Base-by-base conservation (phyloP, 257 asterid genomes). In the Gynochthodes officinalis region DNA sequence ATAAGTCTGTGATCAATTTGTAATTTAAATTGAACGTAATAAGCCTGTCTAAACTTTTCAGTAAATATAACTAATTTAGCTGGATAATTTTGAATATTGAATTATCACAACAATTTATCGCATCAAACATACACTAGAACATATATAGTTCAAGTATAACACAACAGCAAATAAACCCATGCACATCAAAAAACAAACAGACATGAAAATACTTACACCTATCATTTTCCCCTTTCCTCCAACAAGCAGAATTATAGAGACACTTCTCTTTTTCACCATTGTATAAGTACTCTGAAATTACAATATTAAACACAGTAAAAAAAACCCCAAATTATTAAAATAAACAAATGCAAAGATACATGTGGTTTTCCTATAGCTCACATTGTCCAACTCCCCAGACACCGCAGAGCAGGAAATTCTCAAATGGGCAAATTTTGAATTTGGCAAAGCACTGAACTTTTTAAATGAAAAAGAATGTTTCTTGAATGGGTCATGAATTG, bases 151-250 rank as follows among this genome's bases (percentile, higher is more conserved):
- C 46, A 63, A 60, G n/a, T 35, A 60, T 23, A 19, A 18, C 23
- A 33, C 37, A 6, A 15, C 23, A 58, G 3, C 32, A 32, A n/a
- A 35, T 18, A 61, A 8, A 32, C 44, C 65, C 19, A 59, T 15
- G 16, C 9, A 63, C 68, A 63, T 39, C 6, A 32, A 35, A 37
- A 40, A 3, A 28, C n/a, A 35, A 16, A 25, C 12, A 57, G 50
- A 62, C 30, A 50, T 55, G 35, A 59, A 39, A 46, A n/a, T 39
- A 76, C 89, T 82, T 85, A 92, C 99, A 10, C 98, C 98, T 97
- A 95, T 95, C 83, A 96, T 87, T 80, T 95, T 95, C 37, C 99
- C 98, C 82, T 87, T 87, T 61, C 99, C 99, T 76, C 99, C 99
- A 27, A 98, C 97, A 74, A 95, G 97, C 76, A 95, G 86, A 73